Evolutionary conservation across 2,329 filamentous ascomycete genomes (phyloP), one percentile per base, ranked within the genome.

Genomic region (Colletotrichum melonis): DNA sequence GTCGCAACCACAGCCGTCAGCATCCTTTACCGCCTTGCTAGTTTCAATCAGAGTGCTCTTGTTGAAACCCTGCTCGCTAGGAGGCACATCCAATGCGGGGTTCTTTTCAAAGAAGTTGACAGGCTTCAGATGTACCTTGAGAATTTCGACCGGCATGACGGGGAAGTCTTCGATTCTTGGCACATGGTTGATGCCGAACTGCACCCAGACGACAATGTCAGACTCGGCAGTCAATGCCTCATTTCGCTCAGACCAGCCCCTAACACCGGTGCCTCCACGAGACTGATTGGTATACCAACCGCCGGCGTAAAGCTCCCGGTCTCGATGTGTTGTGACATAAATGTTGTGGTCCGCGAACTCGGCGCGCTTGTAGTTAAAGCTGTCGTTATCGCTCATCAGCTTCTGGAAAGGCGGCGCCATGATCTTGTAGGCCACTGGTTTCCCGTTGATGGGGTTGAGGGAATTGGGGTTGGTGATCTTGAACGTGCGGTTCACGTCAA

Each of bases 161-260:
- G 88, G 88, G 80, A 90, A 90, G 76, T 90, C 88, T 78, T 91
- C 89, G 16, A 87, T 84, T 30, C 87, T 80, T 0, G 87, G 87
- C 67, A 89, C 84, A 74, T 91, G 89, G 52, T 89, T 91, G 73
- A 91, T 85, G 52, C 80, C 81, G 49, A 90, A 89, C 77, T 91
- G 88, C 24, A 90, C 80, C 74, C 86, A 91, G 56, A 89, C 82
- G 2, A 91, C 89, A 32, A 72, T 72, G 38, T 72, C 70, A 1
- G 66, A 69, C 6, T 72, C 38, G 52, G 66, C 30, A 8, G 66
- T 64, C 16, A 72, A 9, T 24, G 66, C 56, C 59, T 72, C 70
- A 42, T 72, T 62, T 8, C 71, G 60, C 28, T 62, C 55, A n/a
- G 71, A 62, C 71, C 71, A 73, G 8, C 55, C 63, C 22, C 71